phyloP scores from a whole-genome alignment of 345 rosid species.

The Rubroshorea leprosula region DNA sequence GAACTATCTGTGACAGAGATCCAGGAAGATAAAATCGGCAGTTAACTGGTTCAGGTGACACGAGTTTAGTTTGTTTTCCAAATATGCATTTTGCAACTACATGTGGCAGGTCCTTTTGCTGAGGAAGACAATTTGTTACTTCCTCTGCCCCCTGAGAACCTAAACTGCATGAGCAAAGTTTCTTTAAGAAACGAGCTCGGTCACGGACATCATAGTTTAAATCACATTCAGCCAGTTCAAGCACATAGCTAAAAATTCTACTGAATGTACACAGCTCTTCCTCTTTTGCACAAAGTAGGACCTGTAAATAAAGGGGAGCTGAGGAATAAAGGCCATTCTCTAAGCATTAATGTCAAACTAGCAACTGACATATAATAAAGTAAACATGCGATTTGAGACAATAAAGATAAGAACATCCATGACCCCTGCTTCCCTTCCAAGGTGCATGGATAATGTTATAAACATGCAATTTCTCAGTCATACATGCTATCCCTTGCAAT shows the following conservation, averaged over 20 bases:
- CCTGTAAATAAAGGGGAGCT: constrained; percentile 38
- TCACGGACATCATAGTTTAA: constrained; percentile 85
- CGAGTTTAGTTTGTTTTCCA: constrained; percentile 41
- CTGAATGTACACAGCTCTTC: constrained; percentile 46
- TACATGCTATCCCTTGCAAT: constrained; percentile 2
- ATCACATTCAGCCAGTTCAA: constrained; percentile 87
- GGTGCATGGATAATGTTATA: no score
- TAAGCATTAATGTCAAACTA: constrained; percentile 10
- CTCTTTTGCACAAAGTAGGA: constrained; percentile 39
- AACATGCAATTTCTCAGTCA: constrained; percentile 6
- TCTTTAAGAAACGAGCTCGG: constrained; percentile 74
- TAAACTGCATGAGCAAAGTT: constrained; percentile 36
- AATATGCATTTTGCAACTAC: constrained; percentile 55
- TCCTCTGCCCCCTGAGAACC: constrained; percentile 34
- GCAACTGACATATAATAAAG: constrained; percentile 8
- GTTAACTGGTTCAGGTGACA: constrained; percentile 33
- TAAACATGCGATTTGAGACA: background rate
- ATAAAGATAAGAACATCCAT: constrained; percentile 8
- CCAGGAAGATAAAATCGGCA: constrained; percentile 89
- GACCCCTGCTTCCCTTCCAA: background rate
- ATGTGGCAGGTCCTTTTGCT: constrained; percentile 28
- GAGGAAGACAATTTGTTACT: constrained; percentile 30
- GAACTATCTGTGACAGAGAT: constrained; percentile 91
- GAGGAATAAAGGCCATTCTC: constrained; percentile 9
- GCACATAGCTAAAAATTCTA: constrained; percentile 56